Conservation (phyloP, 441 rosid species). For the Erodium moschatum region DNA sequence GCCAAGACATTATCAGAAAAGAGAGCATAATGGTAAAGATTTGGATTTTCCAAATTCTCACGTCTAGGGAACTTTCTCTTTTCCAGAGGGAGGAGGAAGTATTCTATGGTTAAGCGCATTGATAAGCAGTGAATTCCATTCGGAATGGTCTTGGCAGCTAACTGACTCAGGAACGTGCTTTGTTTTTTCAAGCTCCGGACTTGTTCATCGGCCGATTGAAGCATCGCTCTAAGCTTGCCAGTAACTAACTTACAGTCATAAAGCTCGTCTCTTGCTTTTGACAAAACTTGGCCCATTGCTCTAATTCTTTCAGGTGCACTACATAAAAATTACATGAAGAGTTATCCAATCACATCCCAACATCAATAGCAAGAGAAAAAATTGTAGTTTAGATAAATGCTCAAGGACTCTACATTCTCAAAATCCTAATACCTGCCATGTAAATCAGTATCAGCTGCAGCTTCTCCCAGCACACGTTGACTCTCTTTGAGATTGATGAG, state of each 20-base stretch:
- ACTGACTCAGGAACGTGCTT: conserved; percentile 94
- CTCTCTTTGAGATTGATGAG: conserved; percentile 71
- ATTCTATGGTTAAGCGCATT: conserved; percentile 85
- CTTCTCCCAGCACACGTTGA: conserved; percentile 67
- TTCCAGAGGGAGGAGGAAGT: conserved; percentile 73
- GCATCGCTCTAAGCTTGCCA: conserved; percentile 95
- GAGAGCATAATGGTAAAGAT: conserved; percentile 68
- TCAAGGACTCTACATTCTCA: conserved; percentile 9
- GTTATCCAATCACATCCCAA: conserved; percentile 12
- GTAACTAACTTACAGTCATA: conserved; percentile 90
- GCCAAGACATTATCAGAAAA: conserved; percentile 88
- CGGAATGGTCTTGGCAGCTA: conserved; percentile 73
- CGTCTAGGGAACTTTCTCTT: conserved; percentile 70
- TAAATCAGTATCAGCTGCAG: conserved; percentile 68
- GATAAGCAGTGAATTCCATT: conserved; percentile 90
- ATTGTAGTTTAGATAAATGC: conserved; percentile 10
- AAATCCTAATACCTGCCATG: conserved; percentile 48
- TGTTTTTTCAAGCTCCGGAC: conserved; percentile 95
- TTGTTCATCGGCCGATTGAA: conserved; percentile 91
- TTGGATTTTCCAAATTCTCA: conserved; percentile 74
- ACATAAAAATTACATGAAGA: conserved; percentile 14
- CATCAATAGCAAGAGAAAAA: conserved; percentile 12
- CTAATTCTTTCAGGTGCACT: conserved; percentile 77
- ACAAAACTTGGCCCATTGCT: conserved; percentile 77
- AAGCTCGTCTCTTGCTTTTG: conserved; percentile 70